Evolutionary conservation across 2,329 filamentous ascomycete genomes (phyloP).

Genomic region (Colletotrichum horii): DNA sequence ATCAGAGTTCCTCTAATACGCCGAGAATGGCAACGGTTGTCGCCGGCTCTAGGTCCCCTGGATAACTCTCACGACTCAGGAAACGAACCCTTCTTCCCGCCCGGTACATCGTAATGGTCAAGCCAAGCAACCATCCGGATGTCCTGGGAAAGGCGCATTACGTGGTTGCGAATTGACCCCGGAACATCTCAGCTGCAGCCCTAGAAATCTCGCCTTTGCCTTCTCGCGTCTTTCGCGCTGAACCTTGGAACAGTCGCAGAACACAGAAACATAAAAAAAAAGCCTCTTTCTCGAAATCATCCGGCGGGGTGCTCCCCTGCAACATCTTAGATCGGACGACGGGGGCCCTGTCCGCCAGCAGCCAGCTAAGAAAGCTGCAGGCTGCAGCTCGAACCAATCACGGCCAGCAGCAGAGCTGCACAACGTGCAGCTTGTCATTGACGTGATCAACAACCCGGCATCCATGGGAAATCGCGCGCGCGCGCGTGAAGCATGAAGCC

Average conservation of each 20-base stretch:
- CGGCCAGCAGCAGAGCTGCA: neutral
- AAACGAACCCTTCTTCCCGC: neutral
- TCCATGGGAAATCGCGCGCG: neutral
- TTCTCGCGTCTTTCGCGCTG: neutral
- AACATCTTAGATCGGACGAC: conserved; percentile 3
- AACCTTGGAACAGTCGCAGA: neutral
- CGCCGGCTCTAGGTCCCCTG: neutral
- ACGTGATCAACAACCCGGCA: conserved; percentile 2
- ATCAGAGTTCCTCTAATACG: neutral
- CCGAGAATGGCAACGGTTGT: neutral
- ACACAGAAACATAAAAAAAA: neutral
- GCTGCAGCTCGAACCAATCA: neutral
- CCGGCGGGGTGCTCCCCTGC: neutral
- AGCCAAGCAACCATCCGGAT: neutral
- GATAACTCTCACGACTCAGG: neutral
- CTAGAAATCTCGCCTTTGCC: no score
- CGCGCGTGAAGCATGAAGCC: neutral
- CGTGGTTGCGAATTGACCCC: no score
- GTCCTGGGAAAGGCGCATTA: neutral
- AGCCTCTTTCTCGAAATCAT: neutral
- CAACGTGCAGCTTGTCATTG: neutral
- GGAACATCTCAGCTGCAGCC: neutral
- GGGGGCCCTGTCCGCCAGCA: neutral
- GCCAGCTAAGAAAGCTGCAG: neutral
- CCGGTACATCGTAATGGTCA: neutral